Percentiles rank a stretch among this genome's conserved stretches.
These are phyloP conservation scores for Cystobasidium onofrii DNA, from an alignment of 768 basidiomycete genomes.

Conservation along the genomic window DNA sequence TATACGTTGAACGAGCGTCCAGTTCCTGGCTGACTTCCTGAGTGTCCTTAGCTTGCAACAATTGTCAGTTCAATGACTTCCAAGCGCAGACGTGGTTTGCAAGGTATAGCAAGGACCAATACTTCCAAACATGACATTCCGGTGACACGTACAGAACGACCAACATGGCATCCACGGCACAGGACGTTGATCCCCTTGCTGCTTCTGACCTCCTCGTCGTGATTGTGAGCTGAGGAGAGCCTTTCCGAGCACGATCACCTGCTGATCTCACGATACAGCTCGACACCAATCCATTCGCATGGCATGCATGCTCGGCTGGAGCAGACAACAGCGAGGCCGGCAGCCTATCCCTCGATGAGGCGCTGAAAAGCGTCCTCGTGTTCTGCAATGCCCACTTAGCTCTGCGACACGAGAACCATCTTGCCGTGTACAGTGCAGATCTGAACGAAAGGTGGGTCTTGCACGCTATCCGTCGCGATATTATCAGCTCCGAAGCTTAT, in stretches of 20 bases:
- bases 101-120: too few relatives aligned
- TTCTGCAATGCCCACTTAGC: slow-evolving; percentile 92
- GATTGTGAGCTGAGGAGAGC: neutral
- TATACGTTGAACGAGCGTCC: too few relatives aligned
- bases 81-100: too few relatives aligned
- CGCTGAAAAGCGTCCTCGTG: slow-evolving; percentile 75
- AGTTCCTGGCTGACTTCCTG: too few relatives aligned
- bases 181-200: neutral
- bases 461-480: too few relatives aligned
- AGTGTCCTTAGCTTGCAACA: too few relatives aligned
- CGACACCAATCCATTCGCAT: slow-evolving; percentile 41
- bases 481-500: neutral
- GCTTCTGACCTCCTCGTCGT: slow-evolving; percentile 27
- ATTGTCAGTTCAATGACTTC: too few relatives aligned
- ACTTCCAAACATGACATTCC: neutral
- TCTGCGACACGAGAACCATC: slow-evolving; percentile 76
- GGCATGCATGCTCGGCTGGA: slow-evolving; percentile 24
- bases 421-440: slow-evolving; percentile 84
- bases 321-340: slow-evolving; percentile 30
- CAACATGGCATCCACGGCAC: neutral
- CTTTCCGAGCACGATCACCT: neutral
- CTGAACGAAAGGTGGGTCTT: slow-evolving; percentile 68
- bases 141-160: neutral
- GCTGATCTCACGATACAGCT: slow-evolving; percentile 32
- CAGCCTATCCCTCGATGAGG: slow-evolving; percentile 59